A percentile compares a stretch with the other conserved stretches of the same genome.
Conservation (phyloP, 441 rosid genomes). For the Sinapis alba region DNA sequence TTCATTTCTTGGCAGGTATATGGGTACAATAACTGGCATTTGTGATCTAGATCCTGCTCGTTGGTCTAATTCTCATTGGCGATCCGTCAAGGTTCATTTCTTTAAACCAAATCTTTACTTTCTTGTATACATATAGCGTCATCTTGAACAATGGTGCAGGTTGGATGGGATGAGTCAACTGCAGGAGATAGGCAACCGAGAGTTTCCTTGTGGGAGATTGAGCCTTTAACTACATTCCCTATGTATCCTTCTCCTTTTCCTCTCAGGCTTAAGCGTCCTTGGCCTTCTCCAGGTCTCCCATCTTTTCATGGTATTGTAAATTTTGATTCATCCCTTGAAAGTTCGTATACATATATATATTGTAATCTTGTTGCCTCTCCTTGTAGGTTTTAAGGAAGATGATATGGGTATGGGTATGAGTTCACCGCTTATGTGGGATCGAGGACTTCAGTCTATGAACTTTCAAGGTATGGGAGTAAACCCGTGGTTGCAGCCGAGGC, state of each 20-base stretch:
- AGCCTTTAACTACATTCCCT: constrained; percentile 95
- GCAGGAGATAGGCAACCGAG: constrained; percentile 99
- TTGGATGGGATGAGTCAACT: constrained; percentile 99
- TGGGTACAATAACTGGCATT: constrained; percentile 99
- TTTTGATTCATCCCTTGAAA: not conserved
- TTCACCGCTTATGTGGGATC: constrained; percentile 91
- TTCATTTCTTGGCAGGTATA: constrained; percentile 59
- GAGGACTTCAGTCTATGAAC: constrained; percentile 71
- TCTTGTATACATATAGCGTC: not conserved
- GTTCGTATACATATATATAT: not conserved
- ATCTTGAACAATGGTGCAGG: constrained; percentile 52
- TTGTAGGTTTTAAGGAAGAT: constrained; percentile 80
- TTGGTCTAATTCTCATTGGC: constrained; percentile 98
- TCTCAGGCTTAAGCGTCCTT: constrained; percentile 92
- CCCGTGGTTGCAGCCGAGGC: constrained; percentile 95
- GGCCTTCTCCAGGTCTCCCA: constrained; percentile 88
- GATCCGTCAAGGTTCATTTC: constrained; percentile 82
- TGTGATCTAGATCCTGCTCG: constrained; percentile 80
- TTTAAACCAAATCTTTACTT: constrained; percentile 16
- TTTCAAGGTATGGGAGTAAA: constrained; percentile 80
- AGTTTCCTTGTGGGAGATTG: constrained; percentile 99
- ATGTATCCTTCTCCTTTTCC: constrained; percentile 98
- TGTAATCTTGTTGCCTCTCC: not conserved
- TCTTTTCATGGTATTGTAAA: constrained; percentile 64
- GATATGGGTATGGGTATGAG: constrained; percentile 56